Evolutionary conservation across 805 yeast genomes (phyloP).

Genomic region (Candida ortonii): DNA sequence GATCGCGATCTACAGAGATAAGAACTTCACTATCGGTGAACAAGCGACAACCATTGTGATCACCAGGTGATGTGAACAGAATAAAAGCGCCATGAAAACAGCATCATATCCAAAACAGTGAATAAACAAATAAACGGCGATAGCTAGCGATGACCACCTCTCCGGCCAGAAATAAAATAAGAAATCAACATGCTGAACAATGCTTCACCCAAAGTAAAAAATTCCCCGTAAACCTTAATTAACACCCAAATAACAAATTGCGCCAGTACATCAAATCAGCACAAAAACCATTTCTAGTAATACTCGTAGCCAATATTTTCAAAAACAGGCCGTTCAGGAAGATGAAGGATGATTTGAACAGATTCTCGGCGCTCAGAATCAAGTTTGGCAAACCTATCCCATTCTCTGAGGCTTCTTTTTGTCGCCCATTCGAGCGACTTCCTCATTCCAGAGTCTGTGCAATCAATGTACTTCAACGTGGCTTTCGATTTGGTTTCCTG

Average conservation of each 20-base stretch:
- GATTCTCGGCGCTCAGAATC: conserved; percentile 5
- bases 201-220: no score
- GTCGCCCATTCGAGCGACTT: conserved; percentile 46
- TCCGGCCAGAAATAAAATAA: no score
- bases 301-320: conserved; percentile 20
- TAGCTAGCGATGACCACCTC: no score
- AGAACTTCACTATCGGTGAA: no score
- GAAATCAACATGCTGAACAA: no score
- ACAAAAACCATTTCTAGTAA: conserved; percentile 4
- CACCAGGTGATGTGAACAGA: no score
- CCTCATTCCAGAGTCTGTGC: conserved; percentile 49
- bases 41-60: no score
- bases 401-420: conserved; percentile 21
- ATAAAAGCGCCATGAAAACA: no score
- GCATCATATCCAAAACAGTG: no score
- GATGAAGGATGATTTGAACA: conserved; percentile 1
- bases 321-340: conserved; percentile 5
- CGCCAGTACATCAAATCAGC: neutral
- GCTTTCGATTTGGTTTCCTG: conserved; percentile 15
- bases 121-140: no score
- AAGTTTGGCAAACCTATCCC: conserved; percentile 23
- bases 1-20: no score
- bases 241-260: neutral
- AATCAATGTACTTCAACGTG: conserved; percentile 33
- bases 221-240: no score